A percentile compares a stretch with the other conserved stretches of the same genome.
These are phyloP conservation scores for Metschnikowia proteae DNA, from an alignment of 805 yeast species.

Conservation along the genomic window DNA sequence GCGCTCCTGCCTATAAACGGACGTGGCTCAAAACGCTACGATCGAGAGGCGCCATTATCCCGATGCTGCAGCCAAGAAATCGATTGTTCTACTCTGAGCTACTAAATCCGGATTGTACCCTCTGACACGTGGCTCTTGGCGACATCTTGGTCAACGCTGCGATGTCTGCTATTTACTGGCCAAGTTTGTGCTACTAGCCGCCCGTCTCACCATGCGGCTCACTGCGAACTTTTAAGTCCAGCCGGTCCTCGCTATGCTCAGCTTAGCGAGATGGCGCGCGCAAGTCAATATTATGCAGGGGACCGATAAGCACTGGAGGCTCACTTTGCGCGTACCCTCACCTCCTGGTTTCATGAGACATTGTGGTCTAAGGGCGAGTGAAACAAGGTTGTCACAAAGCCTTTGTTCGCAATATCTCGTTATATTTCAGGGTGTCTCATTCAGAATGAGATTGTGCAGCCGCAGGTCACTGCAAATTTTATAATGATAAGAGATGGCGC, in stretches of 20 bases:
- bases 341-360: background rate
- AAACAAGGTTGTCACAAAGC: too few relatives aligned
- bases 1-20: background rate
- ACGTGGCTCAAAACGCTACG: slow-evolving; percentile 3
- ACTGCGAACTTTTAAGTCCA: background rate
- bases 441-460: too few relatives aligned
- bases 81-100: background rate
- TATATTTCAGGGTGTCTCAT: too few relatives aligned
- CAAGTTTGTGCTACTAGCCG: too few relatives aligned
- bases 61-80: background rate
- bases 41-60: background rate
- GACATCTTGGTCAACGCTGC: too few relatives aligned
- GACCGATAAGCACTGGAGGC: background rate
- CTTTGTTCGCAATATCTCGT: too few relatives aligned
- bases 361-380: too few relatives aligned
- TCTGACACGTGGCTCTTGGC: too few relatives aligned
- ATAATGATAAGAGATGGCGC: too few relatives aligned
- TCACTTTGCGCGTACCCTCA: background rate
- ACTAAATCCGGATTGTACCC: background rate
- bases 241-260: background rate
- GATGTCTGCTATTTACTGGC: too few relatives aligned
- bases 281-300: background rate
- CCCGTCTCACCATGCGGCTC: background rate
- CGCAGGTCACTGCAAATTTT: too few relatives aligned
- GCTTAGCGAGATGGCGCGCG: background rate